Conservation (phyloP, 345 rosid species). For the Syzygium oleosum region DNA sequence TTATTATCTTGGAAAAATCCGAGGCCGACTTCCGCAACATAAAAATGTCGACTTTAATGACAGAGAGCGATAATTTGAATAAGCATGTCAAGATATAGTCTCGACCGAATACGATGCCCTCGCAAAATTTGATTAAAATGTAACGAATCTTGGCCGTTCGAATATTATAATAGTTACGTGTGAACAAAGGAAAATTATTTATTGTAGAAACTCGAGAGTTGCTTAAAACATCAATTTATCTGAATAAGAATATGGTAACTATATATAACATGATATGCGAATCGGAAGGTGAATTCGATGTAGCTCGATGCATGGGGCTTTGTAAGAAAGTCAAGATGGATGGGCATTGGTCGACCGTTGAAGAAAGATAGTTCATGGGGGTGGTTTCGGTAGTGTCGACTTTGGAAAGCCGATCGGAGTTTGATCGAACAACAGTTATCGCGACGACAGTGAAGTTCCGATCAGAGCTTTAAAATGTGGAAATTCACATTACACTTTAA, state of each 20-base stretch:
- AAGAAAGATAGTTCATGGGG: neutral
- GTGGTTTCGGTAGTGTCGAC: neutral
- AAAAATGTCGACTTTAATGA: neutral
- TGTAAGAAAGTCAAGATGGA: neutral
- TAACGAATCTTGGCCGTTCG: fast-evolving
- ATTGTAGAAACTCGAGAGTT: neutral
- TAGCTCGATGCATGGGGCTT: neutral
- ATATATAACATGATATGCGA: too few species aligned
- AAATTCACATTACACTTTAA: neutral
- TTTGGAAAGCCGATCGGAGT: fast-evolving
- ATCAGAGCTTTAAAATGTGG: neutral
- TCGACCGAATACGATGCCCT: neutral
- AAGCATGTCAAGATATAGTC: neutral
- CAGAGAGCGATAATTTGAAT: neutral
- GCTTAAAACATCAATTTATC: neutral
- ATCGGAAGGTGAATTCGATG: neutral
- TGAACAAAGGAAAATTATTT: neutral
- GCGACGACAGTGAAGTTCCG: fast-evolving
- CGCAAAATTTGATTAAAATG: neutral
- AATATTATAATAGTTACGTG: neutral
- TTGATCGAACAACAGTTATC: neutral
- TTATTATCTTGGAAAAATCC: too few species aligned
- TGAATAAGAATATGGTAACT: neutral
- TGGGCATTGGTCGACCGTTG: neutral
- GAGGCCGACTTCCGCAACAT: too few species aligned